These are phyloP conservation scores for Hypoxylon sp. DNA, from an alignment of 2,329 filamentous ascomycete species.

Conservation along the genomic window DNA sequence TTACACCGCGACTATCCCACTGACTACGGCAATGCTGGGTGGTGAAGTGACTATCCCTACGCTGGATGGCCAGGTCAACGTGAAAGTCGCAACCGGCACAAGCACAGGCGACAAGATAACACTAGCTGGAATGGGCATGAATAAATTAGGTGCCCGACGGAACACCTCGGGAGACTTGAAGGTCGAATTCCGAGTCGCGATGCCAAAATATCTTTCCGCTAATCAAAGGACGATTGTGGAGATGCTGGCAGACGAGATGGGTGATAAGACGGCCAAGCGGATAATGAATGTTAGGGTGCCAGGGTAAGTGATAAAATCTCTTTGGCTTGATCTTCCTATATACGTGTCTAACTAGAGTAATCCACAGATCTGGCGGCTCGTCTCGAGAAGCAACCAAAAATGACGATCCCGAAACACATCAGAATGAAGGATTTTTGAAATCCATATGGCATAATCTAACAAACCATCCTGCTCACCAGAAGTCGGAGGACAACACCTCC, in stretches of 20 bases:
- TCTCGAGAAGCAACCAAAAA: conserved; percentile 44
- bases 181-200: conserved; percentile 93
- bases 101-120: conserved; percentile 93
- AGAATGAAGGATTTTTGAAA: conserved; percentile 91
- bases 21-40: conserved; percentile 92
- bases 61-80: conserved; percentile 87
- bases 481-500: conserved; percentile 46
- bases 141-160: conserved; percentile 77
- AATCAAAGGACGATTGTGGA: conserved; percentile 95
- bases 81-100: conserved; percentile 91
- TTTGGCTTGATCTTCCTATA: background rate
- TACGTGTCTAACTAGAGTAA: conserved; percentile 31
- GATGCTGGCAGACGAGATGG: conserved; percentile 96
- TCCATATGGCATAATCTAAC: conserved; percentile 92
- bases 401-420: conserved; percentile 65
- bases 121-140: conserved; percentile 92
- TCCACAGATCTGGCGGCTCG: conserved; percentile 23
- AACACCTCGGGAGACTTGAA: conserved; percentile 82
- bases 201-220: conserved; percentile 92
- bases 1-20: conserved; percentile 89
- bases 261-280: conserved; percentile 88
- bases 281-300: conserved; percentile 82
- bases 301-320: conserved; percentile 57
- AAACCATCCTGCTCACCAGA: conserved; percentile 73
- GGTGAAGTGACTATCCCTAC: conserved; percentile 92